Percentiles rank a stretch among this genome's conserved stretches.
phyloP scores from a whole-genome alignment of 768 basidiomycete genomes.

The Hysterangium stoloniferum region DNA sequence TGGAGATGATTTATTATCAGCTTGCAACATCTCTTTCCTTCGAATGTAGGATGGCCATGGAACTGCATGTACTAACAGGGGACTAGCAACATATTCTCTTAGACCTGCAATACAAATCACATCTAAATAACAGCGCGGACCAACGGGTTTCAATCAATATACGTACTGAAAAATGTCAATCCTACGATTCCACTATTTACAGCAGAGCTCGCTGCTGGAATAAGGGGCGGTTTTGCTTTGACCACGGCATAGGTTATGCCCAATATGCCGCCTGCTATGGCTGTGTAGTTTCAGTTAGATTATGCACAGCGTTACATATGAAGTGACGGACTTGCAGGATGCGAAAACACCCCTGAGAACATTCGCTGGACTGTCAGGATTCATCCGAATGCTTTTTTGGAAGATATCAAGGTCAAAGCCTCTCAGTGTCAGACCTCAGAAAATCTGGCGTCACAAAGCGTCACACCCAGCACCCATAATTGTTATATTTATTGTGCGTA shows the following conservation, averaged over 20 bases:
- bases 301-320: conserved; percentile 18
- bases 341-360: conserved; percentile 50
- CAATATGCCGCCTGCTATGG: conserved; percentile 42
- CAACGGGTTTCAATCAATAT: background rate
- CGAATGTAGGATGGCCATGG: conserved; percentile 40
- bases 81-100: conserved; percentile 70
- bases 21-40: conserved; percentile 29
- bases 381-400: no score
- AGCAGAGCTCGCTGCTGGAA: conserved; percentile 52
- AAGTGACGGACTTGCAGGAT: conserved; percentile 76
- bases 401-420: no score
- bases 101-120: conserved; percentile 37
- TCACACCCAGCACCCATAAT: no score
- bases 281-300: conserved; percentile 31
- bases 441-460: no score
- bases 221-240: conserved; percentile 38
- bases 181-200: conserved; percentile 68
- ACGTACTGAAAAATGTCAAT: conserved; percentile 72
- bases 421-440: no score
- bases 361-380: conserved; percentile 20
- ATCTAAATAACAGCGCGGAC: background rate
- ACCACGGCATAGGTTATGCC: conserved; percentile 40
- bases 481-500: no score
- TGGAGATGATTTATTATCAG: conserved; percentile 12
- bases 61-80: conserved; percentile 41